A percentile compares a stretch with the other conserved stretches of the same genome.
Conservation (phyloP, 177 flowering plant genomes). For the Vitis hybrid region DNA sequence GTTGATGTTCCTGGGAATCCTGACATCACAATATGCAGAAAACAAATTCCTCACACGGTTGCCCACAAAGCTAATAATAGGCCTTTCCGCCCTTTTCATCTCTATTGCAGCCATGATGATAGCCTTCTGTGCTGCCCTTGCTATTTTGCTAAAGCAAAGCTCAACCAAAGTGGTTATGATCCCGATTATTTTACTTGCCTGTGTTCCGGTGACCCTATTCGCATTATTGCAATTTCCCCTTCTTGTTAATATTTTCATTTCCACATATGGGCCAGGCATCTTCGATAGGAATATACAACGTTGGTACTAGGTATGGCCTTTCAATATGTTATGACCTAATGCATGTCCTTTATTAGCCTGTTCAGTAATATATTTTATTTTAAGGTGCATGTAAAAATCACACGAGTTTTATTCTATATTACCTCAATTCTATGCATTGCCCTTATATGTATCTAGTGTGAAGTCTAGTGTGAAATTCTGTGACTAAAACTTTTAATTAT, state of each 20-base stretch:
- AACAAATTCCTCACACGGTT: slow-evolving; percentile 14
- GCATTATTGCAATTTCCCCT: slow-evolving; percentile 11
- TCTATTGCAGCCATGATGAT: slow-evolving; percentile 17
- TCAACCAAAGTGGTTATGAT: neutral
- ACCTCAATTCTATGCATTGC: too few relatives aligned
- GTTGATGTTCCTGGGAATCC: slow-evolving; percentile 14
- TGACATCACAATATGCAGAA: slow-evolving; percentile 24
- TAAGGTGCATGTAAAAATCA: too few relatives aligned
- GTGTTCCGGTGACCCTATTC: slow-evolving; percentile 10
- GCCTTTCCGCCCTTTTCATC: slow-evolving; percentile 9
- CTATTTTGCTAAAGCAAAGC: neutral
- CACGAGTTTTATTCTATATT: too few relatives aligned
- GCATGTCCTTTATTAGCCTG: too few relatives aligned
- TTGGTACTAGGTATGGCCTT: too few relatives aligned
- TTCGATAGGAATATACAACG: slow-evolving; percentile 11
- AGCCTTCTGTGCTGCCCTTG: slow-evolving; percentile 10
- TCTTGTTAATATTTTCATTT: slow-evolving; percentile 11
- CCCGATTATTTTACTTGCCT: neutral
- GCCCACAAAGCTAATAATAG: slow-evolving; percentile 16
- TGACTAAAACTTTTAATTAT: too few relatives aligned
- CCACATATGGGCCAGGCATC: slow-evolving; percentile 24
- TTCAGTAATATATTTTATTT: too few relatives aligned
- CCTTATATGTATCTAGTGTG: too few relatives aligned
- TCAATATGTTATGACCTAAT: too few relatives aligned
- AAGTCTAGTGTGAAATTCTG: too few relatives aligned